Percentiles rank a stretch among this genome's conserved stretches.
These are phyloP conservation scores for Pseudozyma flocculosa DNA, from an alignment of 1,284 basidiomycete genomes.

Conservation along the genomic window DNA sequence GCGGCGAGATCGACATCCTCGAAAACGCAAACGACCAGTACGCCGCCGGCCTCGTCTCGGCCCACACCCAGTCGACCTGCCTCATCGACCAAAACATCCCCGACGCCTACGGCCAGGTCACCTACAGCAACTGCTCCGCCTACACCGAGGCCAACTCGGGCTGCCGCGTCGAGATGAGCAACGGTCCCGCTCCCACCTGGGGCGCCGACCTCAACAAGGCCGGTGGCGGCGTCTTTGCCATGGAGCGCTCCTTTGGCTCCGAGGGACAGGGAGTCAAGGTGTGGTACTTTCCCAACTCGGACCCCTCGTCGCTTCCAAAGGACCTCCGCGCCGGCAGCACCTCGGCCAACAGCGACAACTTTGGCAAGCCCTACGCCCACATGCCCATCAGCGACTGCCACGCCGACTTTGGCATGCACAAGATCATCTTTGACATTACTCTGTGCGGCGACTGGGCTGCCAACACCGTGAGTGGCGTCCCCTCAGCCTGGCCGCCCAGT, in stretches of 20 bases:
- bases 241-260: constrained; percentile 50
- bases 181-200: constrained; percentile 40
- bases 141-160: constrained; percentile 30
- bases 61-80: constrained; percentile 44
- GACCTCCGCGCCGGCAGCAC: constrained; percentile 32
- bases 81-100: constrained; percentile 15
- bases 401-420: constrained; percentile 42
- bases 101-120: constrained; percentile 27
- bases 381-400: constrained; percentile 44
- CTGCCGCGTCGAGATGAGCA: constrained; percentile 48
- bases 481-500: background rate
- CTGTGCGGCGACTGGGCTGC: constrained; percentile 52
- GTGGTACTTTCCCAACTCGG: constrained; percentile 46
- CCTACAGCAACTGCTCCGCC: constrained; percentile 45
- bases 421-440: constrained; percentile 52
- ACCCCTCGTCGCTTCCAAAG: constrained; percentile 18
- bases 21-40: constrained; percentile 55
- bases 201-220: constrained; percentile 42
- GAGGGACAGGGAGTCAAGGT: constrained; percentile 50
- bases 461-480: constrained; percentile 5
- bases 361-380: constrained; percentile 45
- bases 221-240: constrained; percentile 50
- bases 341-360: constrained; percentile 33
- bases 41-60: constrained; percentile 30
- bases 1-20: constrained; percentile 56